Evolutionary conservation across 805 yeast species (phyloP), one percentile per base, ranked within the genome.

Genomic region (Scheffersomyces ergatensis): DNA sequence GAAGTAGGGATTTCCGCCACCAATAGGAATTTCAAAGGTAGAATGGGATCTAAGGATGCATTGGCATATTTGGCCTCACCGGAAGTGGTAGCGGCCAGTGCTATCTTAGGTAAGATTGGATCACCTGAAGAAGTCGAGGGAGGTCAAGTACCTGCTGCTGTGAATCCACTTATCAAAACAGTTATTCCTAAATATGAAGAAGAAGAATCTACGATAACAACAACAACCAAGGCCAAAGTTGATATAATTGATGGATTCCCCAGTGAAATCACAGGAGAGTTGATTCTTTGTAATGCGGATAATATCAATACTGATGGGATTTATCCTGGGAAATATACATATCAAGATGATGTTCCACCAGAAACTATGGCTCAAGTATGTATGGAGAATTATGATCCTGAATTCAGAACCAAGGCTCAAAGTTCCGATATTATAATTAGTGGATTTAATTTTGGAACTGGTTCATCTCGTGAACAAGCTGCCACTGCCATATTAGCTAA

Each of bases 1-100:
- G 98, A 93, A 65, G 95, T 93, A 44, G 99, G 99, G 49, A 93
- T 93, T 55, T 87, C 96, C 49, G 99, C 99, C 43, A 93, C 99
- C 6, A 93, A 93, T 73, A 82, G 99, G 72, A 93, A 93, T 69
- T 93, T 93, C 78, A 93, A 93, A 70, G 99, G 99, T 46, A 82
- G 99, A 70, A 93, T 93, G 99, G 99, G 99, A 7, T 85, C 96
- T 6, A 85, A 85, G 53, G 97, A 93, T 54, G 99, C 99, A 0
- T 71, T 89, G 46, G 99, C 99, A 0, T 93, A 85, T 63, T 77
- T 93, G 49, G 97, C 97, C 0, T 89, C 97, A 1, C 99, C 99
- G 4, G 97, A 90, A 49, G 96, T 93, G 19, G 99, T 93, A 44
- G 98, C 99, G 37, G 98, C 99, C 0, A 86, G 96, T 44, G 99